Conservation (phyloP, 108 stramenopile species). For the Parmales sp. region DNA sequence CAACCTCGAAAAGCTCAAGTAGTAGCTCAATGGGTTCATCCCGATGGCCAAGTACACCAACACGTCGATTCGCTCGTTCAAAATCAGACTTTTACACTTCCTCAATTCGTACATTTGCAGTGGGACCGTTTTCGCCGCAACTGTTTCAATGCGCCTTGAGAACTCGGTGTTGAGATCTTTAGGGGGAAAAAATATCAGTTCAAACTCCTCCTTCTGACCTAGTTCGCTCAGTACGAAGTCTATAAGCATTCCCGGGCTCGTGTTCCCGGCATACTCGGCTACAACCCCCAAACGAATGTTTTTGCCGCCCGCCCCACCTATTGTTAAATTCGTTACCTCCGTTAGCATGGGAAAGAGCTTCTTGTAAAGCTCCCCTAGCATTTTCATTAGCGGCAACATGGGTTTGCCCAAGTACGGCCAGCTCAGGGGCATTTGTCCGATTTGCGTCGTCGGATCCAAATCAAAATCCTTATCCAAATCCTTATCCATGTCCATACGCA, state of each 20-base stretch:
- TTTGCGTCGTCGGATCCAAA: background rate
- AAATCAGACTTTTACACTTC: background rate
- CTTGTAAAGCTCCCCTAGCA: background rate
- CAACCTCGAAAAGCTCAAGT: background rate
- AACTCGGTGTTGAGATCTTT: background rate
- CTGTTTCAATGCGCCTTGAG: background rate
- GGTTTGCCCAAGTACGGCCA: background rate
- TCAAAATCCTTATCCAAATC: background rate
- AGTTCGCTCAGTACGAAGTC: background rate
- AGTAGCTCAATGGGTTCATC: conserved; percentile 8
- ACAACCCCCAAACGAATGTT: background rate
- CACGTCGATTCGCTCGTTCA: background rate
- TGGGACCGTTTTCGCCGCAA: background rate
- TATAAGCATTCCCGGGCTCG: background rate
- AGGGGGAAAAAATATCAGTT: background rate
- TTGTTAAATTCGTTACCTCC: background rate
- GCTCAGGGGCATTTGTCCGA: background rate
- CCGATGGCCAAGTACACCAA: conserved; percentile 17
- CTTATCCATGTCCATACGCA: background rate
- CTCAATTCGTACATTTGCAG: background rate
- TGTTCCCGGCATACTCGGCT: background rate
- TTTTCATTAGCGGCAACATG: background rate
- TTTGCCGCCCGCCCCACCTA: background rate
- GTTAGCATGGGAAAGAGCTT: background rate
- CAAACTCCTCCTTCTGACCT: background rate